These are phyloP conservation scores for Solanum chacoense DNA, from an alignment of 305 asterid genomes.

Conservation along the genomic window DNA sequence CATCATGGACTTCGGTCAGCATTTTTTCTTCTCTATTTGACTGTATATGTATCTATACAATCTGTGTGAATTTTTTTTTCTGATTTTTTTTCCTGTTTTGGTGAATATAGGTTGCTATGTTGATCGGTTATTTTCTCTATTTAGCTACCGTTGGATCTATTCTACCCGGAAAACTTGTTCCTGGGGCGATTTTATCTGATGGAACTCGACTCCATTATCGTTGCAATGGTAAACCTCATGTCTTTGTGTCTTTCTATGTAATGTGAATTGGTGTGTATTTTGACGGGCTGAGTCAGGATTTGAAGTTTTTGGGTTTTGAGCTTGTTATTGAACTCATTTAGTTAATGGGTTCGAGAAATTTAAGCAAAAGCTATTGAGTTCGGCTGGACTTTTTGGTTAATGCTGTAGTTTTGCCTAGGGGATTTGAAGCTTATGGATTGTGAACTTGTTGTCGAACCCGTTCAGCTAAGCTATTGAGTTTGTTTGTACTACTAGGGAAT, in stretches of 20 bases:
- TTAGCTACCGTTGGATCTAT: conserved; percentile 72
- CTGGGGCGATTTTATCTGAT: conserved; percentile 63
- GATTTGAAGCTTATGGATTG: neutral
- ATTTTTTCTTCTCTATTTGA: conserved; percentile 19
- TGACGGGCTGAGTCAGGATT: neutral
- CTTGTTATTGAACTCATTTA: neutral
- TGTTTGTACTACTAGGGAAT: fast-evolving
- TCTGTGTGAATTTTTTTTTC: neutral
- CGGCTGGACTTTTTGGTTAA: neutral
- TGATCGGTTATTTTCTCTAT: conserved; percentile 50
- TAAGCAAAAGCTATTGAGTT: neutral
- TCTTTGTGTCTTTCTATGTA: neutral
- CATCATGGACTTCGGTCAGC: conserved; percentile 71
- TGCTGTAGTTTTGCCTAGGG: neutral
- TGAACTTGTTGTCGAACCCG: neutral
- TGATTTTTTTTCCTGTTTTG: neutral
- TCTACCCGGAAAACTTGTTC: conserved; percentile 63
- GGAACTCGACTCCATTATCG: conserved; percentile 75
- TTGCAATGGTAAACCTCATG: conserved; percentile 48
- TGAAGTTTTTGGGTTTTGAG: neutral
- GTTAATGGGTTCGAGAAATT: neutral
- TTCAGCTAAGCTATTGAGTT: neutral
- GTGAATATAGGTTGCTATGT: conserved; percentile 40
- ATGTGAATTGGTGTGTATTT: neutral
- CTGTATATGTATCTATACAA: neutral